phyloP scores from a whole-genome alignment of 2,329 filamentous ascomycete genomes.

The Venturia nashicola region DNA sequence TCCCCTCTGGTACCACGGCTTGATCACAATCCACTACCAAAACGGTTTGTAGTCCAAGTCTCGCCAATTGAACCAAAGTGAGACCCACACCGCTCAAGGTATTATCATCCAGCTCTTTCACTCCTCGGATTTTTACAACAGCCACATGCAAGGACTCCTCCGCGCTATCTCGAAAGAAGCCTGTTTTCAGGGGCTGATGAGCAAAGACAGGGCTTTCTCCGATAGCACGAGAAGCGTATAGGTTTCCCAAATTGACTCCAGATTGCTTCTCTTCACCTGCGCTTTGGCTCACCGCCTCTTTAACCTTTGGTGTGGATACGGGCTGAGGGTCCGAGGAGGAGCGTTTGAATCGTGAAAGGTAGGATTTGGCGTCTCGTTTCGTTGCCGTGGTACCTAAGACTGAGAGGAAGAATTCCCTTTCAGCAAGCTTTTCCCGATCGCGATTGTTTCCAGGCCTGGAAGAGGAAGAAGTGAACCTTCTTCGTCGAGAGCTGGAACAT shows the following conservation, averaged over 20 bases:
- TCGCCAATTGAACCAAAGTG: conserved; percentile 72
- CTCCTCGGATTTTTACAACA: conserved; percentile 68
- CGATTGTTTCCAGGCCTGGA: neutral
- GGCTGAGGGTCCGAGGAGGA: conserved; percentile 12
- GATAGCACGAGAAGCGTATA: conserved; percentile 48
- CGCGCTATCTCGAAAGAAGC: conserved; percentile 11
- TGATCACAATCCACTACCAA: conserved; percentile 66
- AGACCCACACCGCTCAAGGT: conserved; percentile 65
- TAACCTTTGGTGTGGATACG: conserved; percentile 9
- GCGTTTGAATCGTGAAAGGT: conserved; percentile 69
- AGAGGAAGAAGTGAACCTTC: neutral
- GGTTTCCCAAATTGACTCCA: conserved; percentile 48
- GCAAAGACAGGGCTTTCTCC: conserved; percentile 49
- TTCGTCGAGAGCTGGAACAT: neutral
- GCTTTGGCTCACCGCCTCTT: conserved; percentile 12
- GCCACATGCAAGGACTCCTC: conserved; percentile 57
- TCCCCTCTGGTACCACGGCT: conserved; percentile 21
- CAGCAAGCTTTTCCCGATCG: conserved; percentile 1
- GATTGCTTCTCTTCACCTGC: conserved; percentile 19
- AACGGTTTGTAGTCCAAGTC: conserved; percentile 69
- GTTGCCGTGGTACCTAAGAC: conserved; percentile 81
- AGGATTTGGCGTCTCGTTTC: conserved; percentile 83
- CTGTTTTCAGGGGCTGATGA: conserved; percentile 33
- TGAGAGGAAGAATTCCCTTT: conserved; percentile 64
- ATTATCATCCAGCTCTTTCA: conserved; percentile 56